A percentile compares a stretch with the other conserved stretches of the same genome.
These are phyloP conservation scores for Gloeopeniophorella convolvens DNA, from an alignment of 768 basidiomycete species.

Conservation along the genomic window DNA sequence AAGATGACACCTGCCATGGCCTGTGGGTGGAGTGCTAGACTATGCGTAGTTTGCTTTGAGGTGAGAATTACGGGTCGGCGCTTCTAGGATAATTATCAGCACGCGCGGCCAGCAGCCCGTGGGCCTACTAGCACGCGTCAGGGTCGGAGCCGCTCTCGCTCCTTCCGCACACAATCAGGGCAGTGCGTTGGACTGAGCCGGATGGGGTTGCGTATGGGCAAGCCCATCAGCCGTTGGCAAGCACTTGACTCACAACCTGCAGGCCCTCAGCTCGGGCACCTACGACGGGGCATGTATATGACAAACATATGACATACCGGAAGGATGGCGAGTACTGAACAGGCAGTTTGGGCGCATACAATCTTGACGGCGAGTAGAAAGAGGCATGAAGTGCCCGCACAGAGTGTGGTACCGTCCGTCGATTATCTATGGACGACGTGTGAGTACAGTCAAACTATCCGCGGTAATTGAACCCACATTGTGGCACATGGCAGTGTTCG, in stretches of 20 bases:
- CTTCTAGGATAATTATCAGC: no score
- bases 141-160: conserved; percentile 5
- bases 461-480: conserved; percentile 16
- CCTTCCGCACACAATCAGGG: conserved; percentile 13
- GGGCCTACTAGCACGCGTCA: no score
- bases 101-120: no score
- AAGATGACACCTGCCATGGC: no score
- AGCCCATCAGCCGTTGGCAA: conserved; percentile 23
- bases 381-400: conserved; percentile 24
- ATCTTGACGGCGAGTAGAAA: conserved; percentile 25
- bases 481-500: conserved; percentile 19
- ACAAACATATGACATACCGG: conserved; percentile 15
- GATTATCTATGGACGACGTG: conserved; percentile 19
- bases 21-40: no score
- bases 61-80: no score
- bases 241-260: conserved; percentile 10
- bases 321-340: conserved; percentile 23
- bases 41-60: no score
- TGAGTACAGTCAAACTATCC: background rate
- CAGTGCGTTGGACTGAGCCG: conserved; percentile 23
- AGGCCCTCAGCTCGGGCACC: background rate
- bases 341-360: conserved; percentile 21
- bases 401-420: conserved; percentile 24
- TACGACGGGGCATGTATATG: background rate
- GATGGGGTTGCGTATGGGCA: conserved; percentile 24